A percentile compares a stretch with the other conserved stretches of the same genome.
Evolutionary conservation across 441 rosid species (phyloP).

Genomic region (Aleurites moluccanus): DNA sequence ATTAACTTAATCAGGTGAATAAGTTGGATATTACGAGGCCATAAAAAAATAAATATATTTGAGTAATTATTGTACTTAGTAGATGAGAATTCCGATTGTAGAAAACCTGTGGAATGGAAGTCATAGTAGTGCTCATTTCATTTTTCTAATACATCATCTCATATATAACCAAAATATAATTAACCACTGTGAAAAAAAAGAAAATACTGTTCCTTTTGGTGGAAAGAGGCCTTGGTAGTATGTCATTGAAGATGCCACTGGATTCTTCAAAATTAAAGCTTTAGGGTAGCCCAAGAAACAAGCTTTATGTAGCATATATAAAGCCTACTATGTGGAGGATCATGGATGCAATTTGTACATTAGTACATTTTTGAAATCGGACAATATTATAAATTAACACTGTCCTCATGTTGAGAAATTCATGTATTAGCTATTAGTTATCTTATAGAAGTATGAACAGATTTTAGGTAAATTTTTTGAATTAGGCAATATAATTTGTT

Average conservation of each 20-base stretch:
- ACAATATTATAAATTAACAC: neutral
- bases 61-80: neutral
- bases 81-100: neutral
- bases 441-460: too few species aligned
- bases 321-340: neutral
- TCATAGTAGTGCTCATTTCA: too few species aligned
- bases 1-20: too few species aligned
- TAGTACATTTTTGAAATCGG: neutral
- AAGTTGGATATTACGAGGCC: too few species aligned
- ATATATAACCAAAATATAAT: too few species aligned
- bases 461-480: neutral
- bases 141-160: too few species aligned
- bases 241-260: neutral
- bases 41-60: neutral
- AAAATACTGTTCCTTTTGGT: conserved; percentile 72
- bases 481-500: neutral
- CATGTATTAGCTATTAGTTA: neutral
- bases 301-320: neutral
- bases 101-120: too few species aligned
- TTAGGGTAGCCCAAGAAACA: neutral
- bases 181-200: too few species aligned
- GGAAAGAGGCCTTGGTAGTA: conserved; percentile 59
- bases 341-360: neutral
- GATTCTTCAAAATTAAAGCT: neutral
- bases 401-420: neutral